A percentile compares a stretch with the other conserved stretches of the same genome.
phyloP scores from a whole-genome alignment of 31 red algal species.

The Asparagopsis taxiformis region DNA sequence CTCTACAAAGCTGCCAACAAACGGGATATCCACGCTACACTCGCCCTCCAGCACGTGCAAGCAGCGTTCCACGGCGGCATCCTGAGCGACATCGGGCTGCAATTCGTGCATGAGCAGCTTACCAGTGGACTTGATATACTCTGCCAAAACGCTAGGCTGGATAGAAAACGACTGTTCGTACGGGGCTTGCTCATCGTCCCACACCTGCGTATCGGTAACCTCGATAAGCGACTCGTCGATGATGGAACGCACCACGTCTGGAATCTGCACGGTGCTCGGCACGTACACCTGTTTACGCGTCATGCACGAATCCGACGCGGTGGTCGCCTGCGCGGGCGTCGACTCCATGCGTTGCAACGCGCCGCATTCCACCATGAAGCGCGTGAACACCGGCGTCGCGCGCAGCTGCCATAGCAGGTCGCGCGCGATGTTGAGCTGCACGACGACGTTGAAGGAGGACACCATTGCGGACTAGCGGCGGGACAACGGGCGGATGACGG shows the following conservation, averaged over 20 bases:
- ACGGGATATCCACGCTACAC: slow-evolving; percentile 26
- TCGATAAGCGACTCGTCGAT: slow-evolving; percentile 50
- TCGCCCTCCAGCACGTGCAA: slow-evolving; percentile 37
- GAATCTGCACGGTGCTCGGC: slow-evolving; percentile 34
- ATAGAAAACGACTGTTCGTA: slow-evolving; percentile 38
- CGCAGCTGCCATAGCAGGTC: slow-evolving; percentile 53
- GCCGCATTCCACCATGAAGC: slow-evolving; percentile 14
- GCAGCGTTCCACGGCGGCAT: slow-evolving; percentile 14
- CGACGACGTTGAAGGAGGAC: slow-evolving; percentile 29
- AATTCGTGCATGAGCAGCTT: slow-evolving; percentile 18
- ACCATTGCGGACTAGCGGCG: slow-evolving; percentile 9
- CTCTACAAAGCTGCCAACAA: slow-evolving; percentile 49
- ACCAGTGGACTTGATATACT: slow-evolving; percentile 33
- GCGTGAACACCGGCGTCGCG: slow-evolving; percentile 39
- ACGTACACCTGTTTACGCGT: slow-evolving; percentile 49
- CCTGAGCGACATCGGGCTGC: background rate
- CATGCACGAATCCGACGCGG: background rate
- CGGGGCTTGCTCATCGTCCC: slow-evolving; percentile 30
- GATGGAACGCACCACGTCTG: slow-evolving; percentile 30
- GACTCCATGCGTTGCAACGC: slow-evolving; percentile 60
- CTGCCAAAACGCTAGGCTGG: slow-evolving; percentile 21
- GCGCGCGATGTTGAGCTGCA: slow-evolving; percentile 24
- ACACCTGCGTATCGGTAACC: slow-evolving; percentile 47
- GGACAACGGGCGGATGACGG: background rate
- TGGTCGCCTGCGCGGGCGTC: background rate